A percentile compares a stretch with the other conserved stretches of the same genome.
These are phyloP conservation scores for Berberis thunbergii DNA, from an alignment of 164 flowering plant genomes.

Conservation along the genomic window DNA sequence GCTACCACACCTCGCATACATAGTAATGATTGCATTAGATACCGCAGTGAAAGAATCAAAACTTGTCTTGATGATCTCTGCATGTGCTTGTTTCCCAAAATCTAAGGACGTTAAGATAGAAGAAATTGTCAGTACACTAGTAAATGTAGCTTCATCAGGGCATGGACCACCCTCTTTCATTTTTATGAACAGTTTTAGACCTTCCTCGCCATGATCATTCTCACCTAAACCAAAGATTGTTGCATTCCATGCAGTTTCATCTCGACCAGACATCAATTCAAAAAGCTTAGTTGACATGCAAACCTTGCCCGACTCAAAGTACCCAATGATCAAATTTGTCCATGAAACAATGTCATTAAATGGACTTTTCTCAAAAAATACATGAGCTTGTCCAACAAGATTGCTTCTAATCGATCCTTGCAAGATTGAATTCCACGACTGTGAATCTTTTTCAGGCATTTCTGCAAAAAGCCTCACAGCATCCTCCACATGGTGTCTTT, in stretches of 20 bases:
- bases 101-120: slow-evolving; percentile 37
- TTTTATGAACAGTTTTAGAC: slow-evolving; percentile 36
- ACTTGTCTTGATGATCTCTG: slow-evolving; percentile 30
- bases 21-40: slow-evolving; percentile 47
- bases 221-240: slow-evolving; percentile 52
- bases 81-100: slow-evolving; percentile 50
- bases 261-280: slow-evolving; percentile 30
- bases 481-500: slow-evolving; percentile 22
- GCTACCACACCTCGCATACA: slow-evolving; percentile 63
- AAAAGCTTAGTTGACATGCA: slow-evolving; percentile 31
- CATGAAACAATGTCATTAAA: slow-evolving; percentile 32
- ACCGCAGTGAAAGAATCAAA: slow-evolving; percentile 30
- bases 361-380: slow-evolving; percentile 40
- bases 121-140: slow-evolving; percentile 50
- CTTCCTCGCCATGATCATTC: slow-evolving; percentile 52
- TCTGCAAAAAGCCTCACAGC: slow-evolving; percentile 34
- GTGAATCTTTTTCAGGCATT: slow-evolving; percentile 36
- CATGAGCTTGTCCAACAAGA: slow-evolving; percentile 44
- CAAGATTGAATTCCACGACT: slow-evolving; percentile 39
- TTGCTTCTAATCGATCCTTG: slow-evolving; percentile 31
- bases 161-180: slow-evolving; percentile 30
- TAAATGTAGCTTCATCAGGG: slow-evolving; percentile 50
- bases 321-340: slow-evolving; percentile 52
- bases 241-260: slow-evolving; percentile 51
- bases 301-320: slow-evolving; percentile 42